Evolutionary conservation across 2,329 filamentous ascomycete genomes (phyloP).

Genomic region (Diplodia mutila): DNA sequence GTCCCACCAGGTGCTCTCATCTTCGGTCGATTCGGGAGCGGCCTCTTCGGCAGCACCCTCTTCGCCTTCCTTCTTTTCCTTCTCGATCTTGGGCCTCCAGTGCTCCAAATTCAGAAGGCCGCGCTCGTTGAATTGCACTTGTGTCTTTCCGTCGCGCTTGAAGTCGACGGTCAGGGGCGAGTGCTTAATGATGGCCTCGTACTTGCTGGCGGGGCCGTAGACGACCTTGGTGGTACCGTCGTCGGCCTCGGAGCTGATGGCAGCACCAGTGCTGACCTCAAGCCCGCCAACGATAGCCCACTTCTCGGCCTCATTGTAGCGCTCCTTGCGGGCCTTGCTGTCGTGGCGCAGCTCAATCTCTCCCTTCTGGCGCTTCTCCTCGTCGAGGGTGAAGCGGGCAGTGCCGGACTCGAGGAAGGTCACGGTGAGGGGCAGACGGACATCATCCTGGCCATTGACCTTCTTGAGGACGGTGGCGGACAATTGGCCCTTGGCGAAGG

Average conservation of each 20-base stretch:
- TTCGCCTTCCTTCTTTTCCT: slow-evolving; percentile 59
- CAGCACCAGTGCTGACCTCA: slow-evolving; percentile 70
- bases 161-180: slow-evolving; percentile 86
- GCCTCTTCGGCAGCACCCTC: slow-evolving; percentile 48
- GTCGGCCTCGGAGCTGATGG: slow-evolving; percentile 67
- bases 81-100: slow-evolving; percentile 86
- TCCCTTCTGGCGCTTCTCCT: slow-evolving; percentile 85
- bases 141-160: slow-evolving; percentile 76
- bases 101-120: slow-evolving; percentile 93
- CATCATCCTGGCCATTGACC: slow-evolving; percentile 67
- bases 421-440: slow-evolving; percentile 79
- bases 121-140: slow-evolving; percentile 88
- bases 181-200: slow-evolving; percentile 82
- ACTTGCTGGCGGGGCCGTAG: slow-evolving; percentile 76
- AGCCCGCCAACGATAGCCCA: slow-evolving; percentile 86
- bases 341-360: slow-evolving; percentile 85
- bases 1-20: slow-evolving; percentile 97
- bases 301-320: slow-evolving; percentile 88
- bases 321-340: slow-evolving; percentile 83
- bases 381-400: slow-evolving; percentile 85
- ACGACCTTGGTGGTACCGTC: slow-evolving; percentile 68
- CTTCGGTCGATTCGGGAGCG: slow-evolving; percentile 56
- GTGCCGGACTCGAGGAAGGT: slow-evolving; percentile 89
- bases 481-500: slow-evolving; percentile 78
- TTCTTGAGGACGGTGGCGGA: slow-evolving; percentile 82